Evolutionary conservation across 192 early-diverging fungal species (phyloP), one percentile per base, ranked within the genome.

Genomic region (Entomortierella lignicola): DNA sequence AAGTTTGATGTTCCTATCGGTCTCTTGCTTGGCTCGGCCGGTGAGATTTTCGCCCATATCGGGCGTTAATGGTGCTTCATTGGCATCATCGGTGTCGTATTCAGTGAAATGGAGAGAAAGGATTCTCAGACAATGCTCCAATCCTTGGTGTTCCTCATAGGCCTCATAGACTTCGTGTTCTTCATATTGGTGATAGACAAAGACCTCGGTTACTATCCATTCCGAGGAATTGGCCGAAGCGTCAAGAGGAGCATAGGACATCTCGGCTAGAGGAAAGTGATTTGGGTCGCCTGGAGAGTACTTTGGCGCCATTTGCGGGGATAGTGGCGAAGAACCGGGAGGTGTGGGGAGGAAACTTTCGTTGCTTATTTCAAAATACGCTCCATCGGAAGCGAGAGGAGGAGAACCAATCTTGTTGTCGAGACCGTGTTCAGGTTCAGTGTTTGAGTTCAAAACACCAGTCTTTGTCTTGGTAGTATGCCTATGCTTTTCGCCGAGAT

Each of bases 81-180:
- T 57, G 37, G 23, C 21, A 12, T 23, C 43, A 23, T 57, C 73
- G 15, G 37, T 55, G 15, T 69, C 55, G 30, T 77, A 58, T 13
- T 55, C 54, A 39, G 61, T 58, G 20, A 64, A 18, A 34, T 68
- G 66, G 8, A 77, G 27, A 11, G 61, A 57, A 27, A 77, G 50
- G 55, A 77, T 69, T 0, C 73, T 51, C 50, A 77, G 43, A 30
- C 66, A 64, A 32, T 77, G 73, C 8, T 47, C 60, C n/a, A 66
- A 77, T 25, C 73, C 73, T 51, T 77, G 60, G 31, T 60, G 66
- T 25, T 77, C 66, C 41, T 77, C 73, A 29, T 30, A 77, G 12
- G 43, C 66, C 13, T 68, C 55, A 32, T 69, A 77, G 25, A 63
- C 71, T 4, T 64, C 54, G 37, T 72, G 39, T 32, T 72, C 71